A percentile compares a stretch with the other conserved stretches of the same genome.
phyloP scores from a whole-genome alignment of 2,329 filamentous ascomycete species.

The Stromatinia cepivora region DNA sequence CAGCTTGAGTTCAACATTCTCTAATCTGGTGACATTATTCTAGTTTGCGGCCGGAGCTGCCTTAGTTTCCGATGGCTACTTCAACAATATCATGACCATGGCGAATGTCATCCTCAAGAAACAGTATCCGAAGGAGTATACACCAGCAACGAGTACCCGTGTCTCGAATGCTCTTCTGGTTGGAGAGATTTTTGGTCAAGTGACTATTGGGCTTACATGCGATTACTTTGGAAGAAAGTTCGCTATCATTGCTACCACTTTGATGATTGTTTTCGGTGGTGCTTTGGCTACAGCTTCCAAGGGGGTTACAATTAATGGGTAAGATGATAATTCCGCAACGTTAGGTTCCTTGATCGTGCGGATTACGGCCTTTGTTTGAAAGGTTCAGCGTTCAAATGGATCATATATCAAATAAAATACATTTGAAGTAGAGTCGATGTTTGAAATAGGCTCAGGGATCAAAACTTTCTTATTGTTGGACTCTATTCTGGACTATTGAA shows the following conservation, averaged over 20 bases:
- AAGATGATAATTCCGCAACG: not conserved
- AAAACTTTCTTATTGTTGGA: not conserved
- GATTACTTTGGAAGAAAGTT: constrained; percentile 49
- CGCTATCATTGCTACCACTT: constrained; percentile 48
- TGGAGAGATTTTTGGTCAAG: constrained; percentile 47
- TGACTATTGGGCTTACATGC: constrained; percentile 46
- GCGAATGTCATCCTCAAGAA: constrained; percentile 40
- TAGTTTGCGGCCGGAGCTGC: constrained; percentile 39
- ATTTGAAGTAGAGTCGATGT: no score
- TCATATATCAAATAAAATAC: no score
- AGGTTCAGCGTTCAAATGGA: no score
- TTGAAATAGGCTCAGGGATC: no score
- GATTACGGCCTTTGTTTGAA: no score
- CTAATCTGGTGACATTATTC: constrained; percentile 3
- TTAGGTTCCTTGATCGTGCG: no score
- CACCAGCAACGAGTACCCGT: constrained; percentile 41
- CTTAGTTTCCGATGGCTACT: constrained; percentile 42
- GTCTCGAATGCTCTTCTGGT: constrained; percentile 46
- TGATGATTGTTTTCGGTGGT: constrained; percentile 48
- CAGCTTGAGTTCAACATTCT: not conserved
- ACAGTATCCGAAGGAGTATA: constrained; percentile 35
- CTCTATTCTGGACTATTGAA: not conserved
- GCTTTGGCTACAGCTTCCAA: constrained; percentile 49
- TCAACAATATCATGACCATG: constrained; percentile 43
- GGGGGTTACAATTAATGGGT: constrained; percentile 46